Conservation (phyloP, 148 eudicot genomes). For the Agrostemma githago region DNA sequence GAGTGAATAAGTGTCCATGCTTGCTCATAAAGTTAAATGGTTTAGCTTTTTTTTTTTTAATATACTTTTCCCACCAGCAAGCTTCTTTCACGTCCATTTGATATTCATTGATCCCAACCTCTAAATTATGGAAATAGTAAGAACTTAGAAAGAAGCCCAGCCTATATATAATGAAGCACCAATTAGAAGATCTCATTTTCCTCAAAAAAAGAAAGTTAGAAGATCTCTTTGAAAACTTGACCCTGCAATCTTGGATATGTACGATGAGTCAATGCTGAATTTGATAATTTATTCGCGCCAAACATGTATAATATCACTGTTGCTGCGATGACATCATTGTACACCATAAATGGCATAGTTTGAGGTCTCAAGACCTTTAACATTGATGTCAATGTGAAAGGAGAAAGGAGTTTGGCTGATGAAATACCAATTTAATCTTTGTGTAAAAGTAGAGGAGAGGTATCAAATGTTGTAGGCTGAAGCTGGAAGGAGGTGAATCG, state of each 20-base stretch:
- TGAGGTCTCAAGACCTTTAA: neutral
- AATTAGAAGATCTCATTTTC: no score
- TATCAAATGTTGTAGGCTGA: neutral
- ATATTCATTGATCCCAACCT: no score
- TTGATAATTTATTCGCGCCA: neutral
- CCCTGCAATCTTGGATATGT: neutral
- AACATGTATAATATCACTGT: neutral
- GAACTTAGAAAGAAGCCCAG: no score
- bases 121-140: no score
- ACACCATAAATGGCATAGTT: neutral
- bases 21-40: neutral
- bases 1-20: neutral
- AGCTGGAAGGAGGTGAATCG: constrained; percentile 1
- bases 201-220: no score
- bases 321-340: neutral
- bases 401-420: neutral
- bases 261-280: neutral
- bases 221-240: no score
- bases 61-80: no score
- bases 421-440: neutral
- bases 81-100: no score
- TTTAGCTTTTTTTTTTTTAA: no score
- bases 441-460: neutral
- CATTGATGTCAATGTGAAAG: neutral
- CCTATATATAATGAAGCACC: no score